Evolutionary conservation across 768 basidiomycete species (phyloP), one percentile per base, ranked within the genome.

Genomic region (Pleurotus tuber-regium): DNA sequence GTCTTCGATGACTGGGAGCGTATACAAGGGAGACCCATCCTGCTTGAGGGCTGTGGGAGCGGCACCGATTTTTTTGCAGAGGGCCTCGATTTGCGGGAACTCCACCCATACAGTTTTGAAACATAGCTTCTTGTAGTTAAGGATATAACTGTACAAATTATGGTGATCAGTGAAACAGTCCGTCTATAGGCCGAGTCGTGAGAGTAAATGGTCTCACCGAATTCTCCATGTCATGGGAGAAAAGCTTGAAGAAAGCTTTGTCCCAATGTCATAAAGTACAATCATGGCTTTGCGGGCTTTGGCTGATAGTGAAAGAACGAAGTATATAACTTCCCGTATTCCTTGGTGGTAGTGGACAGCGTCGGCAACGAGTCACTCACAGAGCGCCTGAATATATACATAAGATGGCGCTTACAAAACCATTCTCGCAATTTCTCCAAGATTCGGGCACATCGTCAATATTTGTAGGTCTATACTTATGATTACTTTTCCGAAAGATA

Each of bases 1-100:
- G 57, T 79, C 76, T 48, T 73, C 54, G 39, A 77, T 70, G 31
- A 66, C 57, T 2, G 76, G 74, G 1, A 76, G 59, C 16, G 70
- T 75, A 54, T 73, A 71, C 31, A 48, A 36, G 8, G 52, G 60
- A 14, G 14, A 10, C n/a, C 65, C 66, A 12, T 53, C 43, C 26
- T n/a, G 14, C 12, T 44, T 43, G 42, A 19, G 23, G 21, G 18
- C 10, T 1, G 67, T 71, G 10, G 69, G 50, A 7, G 60, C 52
- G 3, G 66, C 69, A 4, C 69, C 67, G 11, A 73, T 60, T 43
- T 58, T 56, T 33, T 65, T 63, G 29, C 67, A 62, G 18, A 66
- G 50, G 4, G 61, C 49, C 18, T 64, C 67, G 24, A 76, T 73
- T 56, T 75, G 71, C 4, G 74, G 70, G 57, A 63, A 72, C 35